Conservation (phyloP, 1,284 basidiomycete species). For the Apiotrichum domesticum region DNA sequence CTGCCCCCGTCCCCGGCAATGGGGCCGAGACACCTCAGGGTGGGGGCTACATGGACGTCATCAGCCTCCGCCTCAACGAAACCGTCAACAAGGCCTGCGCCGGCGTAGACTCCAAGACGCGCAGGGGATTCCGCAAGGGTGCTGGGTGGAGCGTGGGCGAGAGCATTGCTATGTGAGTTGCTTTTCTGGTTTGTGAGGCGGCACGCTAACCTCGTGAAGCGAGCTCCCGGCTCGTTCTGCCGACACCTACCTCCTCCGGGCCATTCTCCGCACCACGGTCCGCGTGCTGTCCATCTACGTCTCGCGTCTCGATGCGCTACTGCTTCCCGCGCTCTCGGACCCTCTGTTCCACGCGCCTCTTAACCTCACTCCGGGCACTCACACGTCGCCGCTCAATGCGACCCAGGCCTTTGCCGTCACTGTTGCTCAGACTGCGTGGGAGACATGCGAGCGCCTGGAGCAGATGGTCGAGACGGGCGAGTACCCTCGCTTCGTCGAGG, state of each 20-base stretch:
- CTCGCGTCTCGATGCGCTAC: conserved; percentile 45
- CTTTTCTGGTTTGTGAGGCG: not conserved
- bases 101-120: conserved; percentile 44
- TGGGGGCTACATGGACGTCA: conserved; percentile 43
- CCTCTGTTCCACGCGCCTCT: conserved; percentile 35
- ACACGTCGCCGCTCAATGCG: conserved; percentile 39
- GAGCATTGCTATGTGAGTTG: conserved; percentile 42
- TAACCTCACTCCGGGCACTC: conserved; percentile 25
- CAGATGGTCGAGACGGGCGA: conserved; percentile 41
- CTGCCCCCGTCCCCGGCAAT: conserved; percentile 5
- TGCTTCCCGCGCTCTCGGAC: conserved; percentile 45
- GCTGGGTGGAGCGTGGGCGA: conserved; percentile 43
- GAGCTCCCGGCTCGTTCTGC: conserved; percentile 39
- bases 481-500: conserved; percentile 50
- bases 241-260: conserved; percentile 47
- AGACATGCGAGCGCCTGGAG: conserved; percentile 46
- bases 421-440: conserved; percentile 47
- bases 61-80: conserved; percentile 45
- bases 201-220: conserved; percentile 18
- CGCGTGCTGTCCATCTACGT: conserved; percentile 45
- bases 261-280: conserved; percentile 43
- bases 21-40: conserved; percentile 15
- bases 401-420: conserved; percentile 43
- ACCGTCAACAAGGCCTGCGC: conserved; percentile 44
- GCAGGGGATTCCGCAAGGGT: conserved; percentile 44